Base-by-base conservation (phyloP, 202 grass and related monocot genomes). In the Schoenoplectus triqueter region DNA sequence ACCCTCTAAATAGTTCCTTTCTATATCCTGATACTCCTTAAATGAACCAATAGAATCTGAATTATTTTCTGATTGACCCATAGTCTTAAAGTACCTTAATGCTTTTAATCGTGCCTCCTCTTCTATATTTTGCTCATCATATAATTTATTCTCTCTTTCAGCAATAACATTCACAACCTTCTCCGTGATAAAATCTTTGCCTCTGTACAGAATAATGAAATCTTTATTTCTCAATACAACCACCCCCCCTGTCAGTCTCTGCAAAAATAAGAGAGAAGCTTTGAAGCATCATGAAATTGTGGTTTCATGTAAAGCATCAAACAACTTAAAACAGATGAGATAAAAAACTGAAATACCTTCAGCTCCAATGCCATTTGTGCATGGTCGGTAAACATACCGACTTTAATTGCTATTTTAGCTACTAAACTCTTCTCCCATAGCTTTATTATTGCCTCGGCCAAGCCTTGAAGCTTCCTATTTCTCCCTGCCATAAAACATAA, bases 361-460 rank as follows among this genome's bases (percentile, higher is more conserved):
- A 98, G 93, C 74, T 98, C 92, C 86, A 85, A 89, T 66, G 95
- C 88, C 93, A 95, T 98, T 83, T 91, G 89, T 77, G 87, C 73
- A 84, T 95, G 84, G 74, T 92, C 89, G 0, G 93, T 95, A 89
- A 47, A 93, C 84, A 84, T 85, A 68, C 95, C 95, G 2, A 92
- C 77, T 95, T 98, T 98, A 69, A 98, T 88, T 66, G 95, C 95
- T 84, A 95, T 92, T 89, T 98, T 98, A 4, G 82, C 95, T 81
- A 95, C 82, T 78, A 98, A 86, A 68, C 88, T 91, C 64, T 95
- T 98, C 71, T 95, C 95, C 95, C 95, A 98, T 87, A 98, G 86
- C 82, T 94, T 94, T 80, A 98, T 86, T 87, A 98, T 95, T 86
- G 90, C 93, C 86, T 86, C 82, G 62, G 95, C 95, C 81, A 98